Percentiles rank a stretch among this genome's conserved stretches.
Evolutionary conservation across 805 yeast species (phyloP).

Genomic region (Lipomyces chichibuensis): DNA sequence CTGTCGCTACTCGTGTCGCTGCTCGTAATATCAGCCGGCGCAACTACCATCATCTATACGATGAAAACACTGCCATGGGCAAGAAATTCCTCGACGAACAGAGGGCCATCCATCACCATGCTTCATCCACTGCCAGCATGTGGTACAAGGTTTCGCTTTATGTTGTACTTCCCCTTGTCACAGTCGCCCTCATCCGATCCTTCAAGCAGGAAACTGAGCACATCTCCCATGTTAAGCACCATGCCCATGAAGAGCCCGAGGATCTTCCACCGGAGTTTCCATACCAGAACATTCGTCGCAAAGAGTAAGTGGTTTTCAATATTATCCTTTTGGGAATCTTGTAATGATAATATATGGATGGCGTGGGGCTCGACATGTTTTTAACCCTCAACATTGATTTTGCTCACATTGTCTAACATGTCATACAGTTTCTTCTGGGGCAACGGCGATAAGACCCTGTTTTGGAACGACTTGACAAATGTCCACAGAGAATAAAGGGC

Average conservation of each 20-base stretch:
- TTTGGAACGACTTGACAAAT: constrained; percentile 94
- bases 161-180: constrained; percentile 82
- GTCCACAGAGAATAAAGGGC: constrained; percentile 56
- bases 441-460: constrained; percentile 94
- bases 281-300: constrained; percentile 86
- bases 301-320: constrained; percentile 47
- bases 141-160: constrained; percentile 86
- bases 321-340: background rate
- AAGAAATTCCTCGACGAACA: constrained; percentile 28
- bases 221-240: constrained; percentile 74
- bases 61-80: constrained; percentile 23
- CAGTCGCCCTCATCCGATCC: constrained; percentile 76
- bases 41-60: constrained; percentile 17
- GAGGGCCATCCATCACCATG: constrained; percentile 69
- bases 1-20: constrained; percentile 19
- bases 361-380: background rate
- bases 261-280: constrained; percentile 92
- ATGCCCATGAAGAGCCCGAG: constrained; percentile 60
- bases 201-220: constrained; percentile 83
- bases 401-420: background rate
- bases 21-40: constrained; percentile 11
- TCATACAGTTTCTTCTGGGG: constrained; percentile 83
- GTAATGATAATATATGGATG: background rate
- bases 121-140: constrained; percentile 68
- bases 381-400: background rate